Conservation (phyloP, 768 basidiomycete species). For the Porphyrellus cyaneotinctus region DNA sequence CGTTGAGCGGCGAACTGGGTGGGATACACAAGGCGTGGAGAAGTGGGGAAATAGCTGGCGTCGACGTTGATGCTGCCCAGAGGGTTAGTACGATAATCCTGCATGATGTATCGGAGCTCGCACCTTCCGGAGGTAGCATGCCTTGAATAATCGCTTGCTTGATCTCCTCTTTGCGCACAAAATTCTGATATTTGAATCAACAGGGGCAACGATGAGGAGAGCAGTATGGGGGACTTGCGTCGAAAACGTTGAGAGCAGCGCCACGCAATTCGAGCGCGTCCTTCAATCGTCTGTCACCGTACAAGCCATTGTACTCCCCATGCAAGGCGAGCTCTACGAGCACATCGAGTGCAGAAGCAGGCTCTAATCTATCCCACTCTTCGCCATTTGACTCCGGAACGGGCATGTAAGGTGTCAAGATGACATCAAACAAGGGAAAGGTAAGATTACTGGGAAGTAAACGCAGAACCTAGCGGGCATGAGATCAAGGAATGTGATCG, state of each 20-base stretch:
- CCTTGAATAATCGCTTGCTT: conserved; percentile 63
- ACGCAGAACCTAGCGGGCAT: conserved; percentile 48
- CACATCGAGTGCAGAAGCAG: conserved; percentile 75
- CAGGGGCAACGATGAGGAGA: not conserved
- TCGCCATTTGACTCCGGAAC: conserved; percentile 83
- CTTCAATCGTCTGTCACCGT: conserved; percentile 53
- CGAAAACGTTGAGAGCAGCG: conserved; percentile 77
- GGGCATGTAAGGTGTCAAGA: conserved; percentile 70
- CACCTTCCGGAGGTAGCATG: conserved; percentile 63
- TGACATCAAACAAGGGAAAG: conserved; percentile 63
- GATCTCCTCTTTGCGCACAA: conserved; percentile 70
- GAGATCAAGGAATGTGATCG: conserved; percentile 13
- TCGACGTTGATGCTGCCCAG: conserved; percentile 27
- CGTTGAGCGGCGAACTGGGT: conserved; percentile 58
- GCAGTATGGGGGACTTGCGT: conserved; percentile 46
- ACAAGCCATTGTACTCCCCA: conserved; percentile 79
- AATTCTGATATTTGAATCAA: conserved; percentile 47
- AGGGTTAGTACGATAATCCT: not conserved
- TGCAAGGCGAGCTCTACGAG: conserved; percentile 80
- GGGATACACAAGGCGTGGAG: conserved; percentile 63
- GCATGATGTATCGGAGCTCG: not conserved
- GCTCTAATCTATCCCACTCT: conserved; percentile 87
- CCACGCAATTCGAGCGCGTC: conserved; percentile 72
- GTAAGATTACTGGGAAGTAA: conserved; percentile 52
- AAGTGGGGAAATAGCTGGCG: conserved; percentile 58